Evolutionary conservation across 2,329 filamentous ascomycete species (phyloP), one percentile per base, ranked within the genome.

Genomic region (Proliferodiscus dingleyae): DNA sequence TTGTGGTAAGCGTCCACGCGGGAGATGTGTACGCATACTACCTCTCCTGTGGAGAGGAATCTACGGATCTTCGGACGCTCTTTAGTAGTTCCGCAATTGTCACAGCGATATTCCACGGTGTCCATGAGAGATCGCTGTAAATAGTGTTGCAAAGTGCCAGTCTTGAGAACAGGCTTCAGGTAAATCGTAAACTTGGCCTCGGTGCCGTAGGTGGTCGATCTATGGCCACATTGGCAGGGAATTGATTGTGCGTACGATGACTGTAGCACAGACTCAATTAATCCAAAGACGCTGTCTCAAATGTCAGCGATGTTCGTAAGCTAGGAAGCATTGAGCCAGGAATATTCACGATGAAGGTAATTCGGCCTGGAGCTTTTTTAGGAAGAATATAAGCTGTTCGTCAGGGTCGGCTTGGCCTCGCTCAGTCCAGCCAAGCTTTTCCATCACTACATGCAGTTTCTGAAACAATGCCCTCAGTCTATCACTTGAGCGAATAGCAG

Each of bases 341-440:
- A 7, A 22, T 8, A 47, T 54, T 58, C 52, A 59, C 59, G 47
- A 41, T 5, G 45, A 32, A 9, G 58, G 57, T 7, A 65, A 34
- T 37, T 64, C 57, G n/a, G 57, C 37, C 1, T 41, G 37, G 16
- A 64, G 52, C 13, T 49, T 46, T 5, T 52, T 46, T 6, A 61
- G 32, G 13, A 65, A 47, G 57, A 57, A 61, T 2, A 43, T 46
- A 2, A 60, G 33, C 33, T 60, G 60, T 32, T 65, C 63, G 5
- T 60, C 57, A 15, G 62, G 59, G 33, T 64, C 62, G n/a, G 48
- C 59, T 40, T 64, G 61, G 5, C 54, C 53, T 15, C 37, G 49
- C 4, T 44, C 38, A 16, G 39, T 41, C 58, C 57, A 62, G n/a
- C 54, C 56, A 15, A 46, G 41, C n/a, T 28, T 19, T 18, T 33